Evolutionary conservation across 441 rosid species (phyloP).

Genomic region (Theobroma grandiflorum): DNA sequence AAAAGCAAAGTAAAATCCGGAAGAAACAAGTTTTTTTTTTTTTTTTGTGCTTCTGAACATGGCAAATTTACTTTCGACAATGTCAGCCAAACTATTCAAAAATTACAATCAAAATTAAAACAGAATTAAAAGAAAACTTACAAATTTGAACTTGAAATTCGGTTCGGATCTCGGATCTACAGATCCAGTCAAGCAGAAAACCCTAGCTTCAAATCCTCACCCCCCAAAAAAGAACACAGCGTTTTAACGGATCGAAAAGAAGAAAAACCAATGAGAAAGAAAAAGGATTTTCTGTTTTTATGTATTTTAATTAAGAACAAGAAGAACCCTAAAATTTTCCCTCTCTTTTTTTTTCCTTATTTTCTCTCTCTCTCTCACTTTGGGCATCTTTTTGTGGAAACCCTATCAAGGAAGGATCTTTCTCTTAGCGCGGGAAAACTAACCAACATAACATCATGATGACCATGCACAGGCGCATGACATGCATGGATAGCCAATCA

Average conservation of each 20-base stretch:
- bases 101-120: not conserved
- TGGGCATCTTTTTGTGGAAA: slow-evolving; percentile 36
- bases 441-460: slow-evolving; percentile 32
- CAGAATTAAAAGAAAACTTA: slow-evolving; percentile 12
- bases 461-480: slow-evolving; percentile 33
- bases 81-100: not conserved
- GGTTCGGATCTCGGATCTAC: slow-evolving; percentile 20
- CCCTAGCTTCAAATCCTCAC: not conserved
- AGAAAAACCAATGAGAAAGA: not conserved
- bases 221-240: not conserved
- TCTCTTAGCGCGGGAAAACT: slow-evolving; percentile 85
- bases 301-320: not conserved
- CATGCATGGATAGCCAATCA: slow-evolving; percentile 38
- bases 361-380: not conserved
- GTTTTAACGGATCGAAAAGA: not conserved
- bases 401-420: slow-evolving; percentile 46
- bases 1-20: not conserved
- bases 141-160: not conserved
- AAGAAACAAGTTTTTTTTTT: not conserved
- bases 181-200: slow-evolving; percentile 10
- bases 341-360: slow-evolving; percentile 4
- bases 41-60: not conserved
- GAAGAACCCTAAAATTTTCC: slow-evolving; percentile 39
- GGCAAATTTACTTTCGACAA: not conserved
- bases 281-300: not conserved